These are phyloP conservation scores for Alternaria sp. DNA, from an alignment of 2,329 filamentous ascomycete species.

Conservation along the genomic window DNA sequence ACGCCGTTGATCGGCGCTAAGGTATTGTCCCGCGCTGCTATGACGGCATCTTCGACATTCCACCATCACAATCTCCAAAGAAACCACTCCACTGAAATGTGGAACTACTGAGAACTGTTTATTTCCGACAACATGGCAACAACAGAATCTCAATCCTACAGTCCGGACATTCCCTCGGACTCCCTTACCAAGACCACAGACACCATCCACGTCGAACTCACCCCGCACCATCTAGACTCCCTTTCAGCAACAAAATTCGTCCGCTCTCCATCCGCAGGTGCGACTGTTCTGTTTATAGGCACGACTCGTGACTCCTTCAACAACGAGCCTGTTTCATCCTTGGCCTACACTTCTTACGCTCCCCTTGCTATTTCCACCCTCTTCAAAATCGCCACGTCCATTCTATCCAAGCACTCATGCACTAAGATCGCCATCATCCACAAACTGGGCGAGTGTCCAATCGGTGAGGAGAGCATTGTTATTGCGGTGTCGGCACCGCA, in stretches of 20 bases:
- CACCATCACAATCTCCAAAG: background rate
- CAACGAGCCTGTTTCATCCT: constrained; percentile 73
- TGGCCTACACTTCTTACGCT: constrained; percentile 78
- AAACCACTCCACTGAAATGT: background rate
- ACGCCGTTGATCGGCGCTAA: constrained; percentile 21
- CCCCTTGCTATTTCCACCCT: constrained; percentile 75
- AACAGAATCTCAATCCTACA: constrained; percentile 39
- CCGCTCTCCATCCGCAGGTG: constrained; percentile 60
- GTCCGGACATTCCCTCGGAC: constrained; percentile 37
- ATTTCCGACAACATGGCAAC: constrained; percentile 31
- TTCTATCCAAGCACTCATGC: constrained; percentile 69
- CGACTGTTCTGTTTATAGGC: constrained; percentile 57
- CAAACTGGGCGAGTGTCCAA: constrained; percentile 82
- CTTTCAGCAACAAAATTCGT: constrained; percentile 70
- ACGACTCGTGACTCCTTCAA: constrained; percentile 80
- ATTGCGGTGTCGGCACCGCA: constrained; percentile 87
- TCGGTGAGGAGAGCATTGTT: constrained; percentile 92
- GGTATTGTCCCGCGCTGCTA: constrained; percentile 21
- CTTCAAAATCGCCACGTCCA: constrained; percentile 66
- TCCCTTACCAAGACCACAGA: constrained; percentile 40
- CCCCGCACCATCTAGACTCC: constrained; percentile 67
- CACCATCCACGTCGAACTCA: constrained; percentile 73
- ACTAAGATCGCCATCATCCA: constrained; percentile 82
- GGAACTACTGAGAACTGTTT: background rate
- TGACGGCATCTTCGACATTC: constrained; percentile 33